These are phyloP conservation scores for Arthrocladium fulminans DNA, from an alignment of 2,329 filamentous ascomycete species.

Conservation along the genomic window DNA sequence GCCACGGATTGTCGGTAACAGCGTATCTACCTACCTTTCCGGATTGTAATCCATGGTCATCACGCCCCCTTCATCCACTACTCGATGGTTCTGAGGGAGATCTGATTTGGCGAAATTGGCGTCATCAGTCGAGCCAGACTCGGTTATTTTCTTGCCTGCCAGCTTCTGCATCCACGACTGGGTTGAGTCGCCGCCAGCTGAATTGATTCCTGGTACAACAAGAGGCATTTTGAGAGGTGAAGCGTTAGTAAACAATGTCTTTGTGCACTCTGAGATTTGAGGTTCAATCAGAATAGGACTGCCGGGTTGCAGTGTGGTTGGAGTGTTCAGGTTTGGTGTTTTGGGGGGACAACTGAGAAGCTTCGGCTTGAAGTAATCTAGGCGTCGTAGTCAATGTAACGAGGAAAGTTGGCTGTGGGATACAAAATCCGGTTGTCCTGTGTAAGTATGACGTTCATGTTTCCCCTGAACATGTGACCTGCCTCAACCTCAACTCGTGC, in stretches of 20 bases:
- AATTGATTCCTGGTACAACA: constrained; percentile 37
- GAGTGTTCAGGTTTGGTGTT: not conserved
- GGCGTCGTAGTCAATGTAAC: constrained; percentile 4
- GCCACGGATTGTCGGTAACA: not conserved
- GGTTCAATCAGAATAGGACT: not conserved
- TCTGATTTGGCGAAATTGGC: constrained; percentile 40
- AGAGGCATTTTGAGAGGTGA: constrained; percentile 34
- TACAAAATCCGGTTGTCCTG: not conserved
- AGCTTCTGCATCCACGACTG: constrained; percentile 37
- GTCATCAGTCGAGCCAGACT: constrained; percentile 15
- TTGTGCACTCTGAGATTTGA: not conserved
- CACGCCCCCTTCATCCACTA: constrained; percentile 33
- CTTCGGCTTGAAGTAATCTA: not conserved
- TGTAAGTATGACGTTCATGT: not conserved
- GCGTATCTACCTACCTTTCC: constrained; percentile 29
- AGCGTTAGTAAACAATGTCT: not conserved
- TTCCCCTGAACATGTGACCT: not conserved
- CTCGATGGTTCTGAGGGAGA: constrained; percentile 36
- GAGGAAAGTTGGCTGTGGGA: not conserved
- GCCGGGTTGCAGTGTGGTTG: not conserved
- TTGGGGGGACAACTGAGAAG: not conserved
- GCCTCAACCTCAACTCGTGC: not conserved
- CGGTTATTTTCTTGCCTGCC: constrained; percentile 38
- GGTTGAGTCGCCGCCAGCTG: constrained; percentile 22
- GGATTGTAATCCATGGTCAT: constrained; percentile 35